Evolutionary conservation across 2,329 filamentous ascomycete genomes (phyloP).

Genomic region (Aspergillus uvarum): DNA sequence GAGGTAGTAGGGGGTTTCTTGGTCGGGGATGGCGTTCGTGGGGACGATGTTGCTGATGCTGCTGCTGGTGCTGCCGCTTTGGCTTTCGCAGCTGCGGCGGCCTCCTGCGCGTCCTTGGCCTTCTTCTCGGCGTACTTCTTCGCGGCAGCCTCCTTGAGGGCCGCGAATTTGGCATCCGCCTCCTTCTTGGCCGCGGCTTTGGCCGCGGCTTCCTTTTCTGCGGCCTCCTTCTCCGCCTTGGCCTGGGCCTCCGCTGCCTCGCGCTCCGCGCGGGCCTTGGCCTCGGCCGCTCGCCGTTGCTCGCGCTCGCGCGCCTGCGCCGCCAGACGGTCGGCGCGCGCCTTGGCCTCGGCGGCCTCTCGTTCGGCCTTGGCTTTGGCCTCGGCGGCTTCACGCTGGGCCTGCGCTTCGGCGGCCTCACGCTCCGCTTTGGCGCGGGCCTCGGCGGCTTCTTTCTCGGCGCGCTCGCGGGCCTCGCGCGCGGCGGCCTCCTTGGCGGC

Average conservation of each 20-base stretch:
- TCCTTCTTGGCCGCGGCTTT: slow-evolving; percentile 39
- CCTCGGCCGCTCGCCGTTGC: slow-evolving; percentile 26
- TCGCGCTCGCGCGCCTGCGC: slow-evolving; percentile 33
- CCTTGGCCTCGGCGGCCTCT: slow-evolving; percentile 35
- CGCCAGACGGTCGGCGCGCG: slow-evolving; percentile 15
- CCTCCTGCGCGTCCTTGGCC: slow-evolving; percentile 34
- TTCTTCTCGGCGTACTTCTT: slow-evolving; percentile 41
- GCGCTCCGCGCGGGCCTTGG: slow-evolving; percentile 18
- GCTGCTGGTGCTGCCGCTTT: slow-evolving; percentile 28
- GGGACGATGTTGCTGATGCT: slow-evolving; percentile 26
- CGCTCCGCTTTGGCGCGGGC: slow-evolving; percentile 33
- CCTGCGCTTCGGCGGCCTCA: slow-evolving; percentile 30
- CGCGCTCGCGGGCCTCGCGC: slow-evolving; percentile 27
- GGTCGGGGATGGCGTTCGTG: slow-evolving; percentile 39
- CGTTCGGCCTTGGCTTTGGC: slow-evolving; percentile 8
- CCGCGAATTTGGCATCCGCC: slow-evolving; percentile 39
- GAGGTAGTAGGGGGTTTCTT: slow-evolving; percentile 36
- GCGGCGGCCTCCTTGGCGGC: slow-evolving; percentile 28
- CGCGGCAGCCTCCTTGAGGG: slow-evolving; percentile 41
- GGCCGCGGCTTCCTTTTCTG: slow-evolving; percentile 65
- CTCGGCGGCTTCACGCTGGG: slow-evolving; percentile 24
- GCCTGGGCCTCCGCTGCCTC: slow-evolving; percentile 37
- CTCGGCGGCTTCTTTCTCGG: slow-evolving; percentile 38
- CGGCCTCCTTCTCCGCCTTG: slow-evolving; percentile 43
- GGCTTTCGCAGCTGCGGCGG: slow-evolving; percentile 24